These are phyloP conservation scores for Pseudogymnoascus sp. DNA, from an alignment of 2,329 filamentous ascomycete genomes.

Conservation along the genomic window DNA sequence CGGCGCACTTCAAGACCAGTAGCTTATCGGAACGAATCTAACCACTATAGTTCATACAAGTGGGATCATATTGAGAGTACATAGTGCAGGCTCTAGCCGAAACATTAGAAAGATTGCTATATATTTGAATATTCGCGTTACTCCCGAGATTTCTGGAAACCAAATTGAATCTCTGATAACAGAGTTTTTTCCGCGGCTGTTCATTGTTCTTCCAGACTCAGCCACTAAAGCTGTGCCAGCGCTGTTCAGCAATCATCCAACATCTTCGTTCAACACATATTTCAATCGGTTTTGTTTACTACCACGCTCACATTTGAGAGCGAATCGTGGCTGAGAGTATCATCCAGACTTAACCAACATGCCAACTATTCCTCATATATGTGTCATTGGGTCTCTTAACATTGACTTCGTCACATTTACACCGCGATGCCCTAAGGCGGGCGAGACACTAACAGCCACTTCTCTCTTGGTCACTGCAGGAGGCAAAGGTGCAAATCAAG, in stretches of 20 bases:
- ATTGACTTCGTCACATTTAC: slow-evolving; percentile 14
- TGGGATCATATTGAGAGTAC: not conserved
- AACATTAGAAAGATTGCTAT: not conserved
- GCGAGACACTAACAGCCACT: slow-evolving; percentile 14
- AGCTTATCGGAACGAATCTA: not conserved
- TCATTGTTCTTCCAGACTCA: not conserved
- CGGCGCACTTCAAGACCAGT: not conserved
- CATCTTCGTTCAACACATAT: not conserved
- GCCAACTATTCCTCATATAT: slow-evolving; percentile 46
- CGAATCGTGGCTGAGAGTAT: not conserved
- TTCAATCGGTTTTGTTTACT: not conserved
- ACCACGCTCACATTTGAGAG: not conserved
- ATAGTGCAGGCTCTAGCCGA: not conserved
- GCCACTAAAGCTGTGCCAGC: not conserved
- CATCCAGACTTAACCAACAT: slow-evolving; percentile 13
- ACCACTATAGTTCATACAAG: not conserved
- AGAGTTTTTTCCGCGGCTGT: not conserved
- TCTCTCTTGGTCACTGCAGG: slow-evolving; percentile 12
- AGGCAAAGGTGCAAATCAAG: slow-evolving; percentile 15
- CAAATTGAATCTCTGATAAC: not conserved
- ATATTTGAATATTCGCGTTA: not conserved
- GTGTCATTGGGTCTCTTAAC: slow-evolving; percentile 15
- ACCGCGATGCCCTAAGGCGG: slow-evolving; percentile 11
- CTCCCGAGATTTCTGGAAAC: not conserved
- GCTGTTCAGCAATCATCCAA: not conserved